phyloP scores from a whole-genome alignment of 2,329 filamentous ascomycete species.

The Ophiostoma ulmi region DNA sequence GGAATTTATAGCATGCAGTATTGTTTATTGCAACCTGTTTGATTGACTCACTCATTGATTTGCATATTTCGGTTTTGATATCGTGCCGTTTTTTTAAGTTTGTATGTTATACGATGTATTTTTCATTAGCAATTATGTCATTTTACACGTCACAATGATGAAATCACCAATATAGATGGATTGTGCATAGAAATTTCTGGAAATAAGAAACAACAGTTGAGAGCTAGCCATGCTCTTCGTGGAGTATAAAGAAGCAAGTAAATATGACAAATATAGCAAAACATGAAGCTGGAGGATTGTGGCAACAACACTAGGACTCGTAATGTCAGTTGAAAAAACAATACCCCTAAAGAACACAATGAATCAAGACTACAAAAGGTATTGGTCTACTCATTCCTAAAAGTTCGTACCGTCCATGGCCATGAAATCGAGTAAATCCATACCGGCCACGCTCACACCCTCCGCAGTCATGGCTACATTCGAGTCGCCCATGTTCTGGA shows the following conservation, averaged over 20 bases:
- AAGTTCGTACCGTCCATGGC: conserved; percentile 39
- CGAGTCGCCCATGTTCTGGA: conserved; percentile 58
- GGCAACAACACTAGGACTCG: not conserved
- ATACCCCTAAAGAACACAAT: not conserved
- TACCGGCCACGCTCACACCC: conserved; percentile 60
- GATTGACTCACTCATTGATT: not conserved
- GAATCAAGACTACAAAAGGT: not conserved
- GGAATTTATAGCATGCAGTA: not conserved
- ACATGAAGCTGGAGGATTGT: not conserved
- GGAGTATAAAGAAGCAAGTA: not conserved
- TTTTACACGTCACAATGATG: too few species aligned
- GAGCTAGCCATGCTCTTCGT: not conserved
- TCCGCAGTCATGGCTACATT: conserved; percentile 62
- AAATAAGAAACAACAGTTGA: not conserved
- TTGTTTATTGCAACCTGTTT: conserved; percentile 7
- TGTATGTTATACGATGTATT: too few species aligned
- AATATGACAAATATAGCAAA: not conserved
- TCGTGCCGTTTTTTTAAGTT: too few species aligned
- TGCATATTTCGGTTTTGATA: not conserved
- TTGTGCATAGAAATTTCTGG: too few species aligned
- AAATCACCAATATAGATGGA: too few species aligned
- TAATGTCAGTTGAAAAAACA: not conserved
- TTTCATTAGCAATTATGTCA: too few species aligned
- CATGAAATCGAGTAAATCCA: conserved; percentile 65
- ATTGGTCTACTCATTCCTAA: not conserved